Base-by-base conservation (phyloP, 148 eudicot species). In the Oxyria digyna region DNA sequence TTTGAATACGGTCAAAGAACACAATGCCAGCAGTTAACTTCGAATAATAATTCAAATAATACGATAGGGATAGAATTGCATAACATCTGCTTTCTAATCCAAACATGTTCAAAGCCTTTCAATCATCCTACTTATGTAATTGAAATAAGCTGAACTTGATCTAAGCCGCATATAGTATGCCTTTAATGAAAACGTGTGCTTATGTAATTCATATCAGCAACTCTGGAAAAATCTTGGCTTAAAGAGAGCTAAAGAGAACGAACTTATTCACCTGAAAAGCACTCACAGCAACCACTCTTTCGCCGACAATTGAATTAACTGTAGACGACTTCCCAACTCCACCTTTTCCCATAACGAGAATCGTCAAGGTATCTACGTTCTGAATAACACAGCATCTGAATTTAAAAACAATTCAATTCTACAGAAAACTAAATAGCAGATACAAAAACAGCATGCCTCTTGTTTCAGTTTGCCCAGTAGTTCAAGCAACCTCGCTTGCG, bases 251-350 rank as follows among this genome's bases (percentile, higher is more conserved):
- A 23, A 23, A 24, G 13, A 52, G 37, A 57, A 5, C 1, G 27
- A 13, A 57, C 42, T 43, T 32, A 63, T 2, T 29, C 81, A 94
- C 98, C 90, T 94, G 98, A 70, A 94, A 94, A 71, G 98, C 92
- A 76, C 90, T 90, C 70, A 90, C 92, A 62, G 85, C 77, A 33
- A 94, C 91, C 18, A 79, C 97, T 81, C 92, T 75, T 80, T 94
- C 98, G 50, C 98, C 98, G 43, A 93, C 54, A 38, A 93, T 82
- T 4, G 98, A 93, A 76, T 93, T 93, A 67, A 93, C 86, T 3
- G 91, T 89, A 0, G 98, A 93, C 9, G 98, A 93, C 74, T 93
- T 93, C 55, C 98, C 98, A 72, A 93, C 96, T 70, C 98, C 98
- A 2, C 98, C 86, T 85, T 93, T 93, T 55, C 98, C 98, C 96